Percentiles rank a stretch among this genome's conserved stretches.
phyloP scores from a whole-genome alignment of 176 grass and related monocot species.

The Oryza nivara region DNA sequence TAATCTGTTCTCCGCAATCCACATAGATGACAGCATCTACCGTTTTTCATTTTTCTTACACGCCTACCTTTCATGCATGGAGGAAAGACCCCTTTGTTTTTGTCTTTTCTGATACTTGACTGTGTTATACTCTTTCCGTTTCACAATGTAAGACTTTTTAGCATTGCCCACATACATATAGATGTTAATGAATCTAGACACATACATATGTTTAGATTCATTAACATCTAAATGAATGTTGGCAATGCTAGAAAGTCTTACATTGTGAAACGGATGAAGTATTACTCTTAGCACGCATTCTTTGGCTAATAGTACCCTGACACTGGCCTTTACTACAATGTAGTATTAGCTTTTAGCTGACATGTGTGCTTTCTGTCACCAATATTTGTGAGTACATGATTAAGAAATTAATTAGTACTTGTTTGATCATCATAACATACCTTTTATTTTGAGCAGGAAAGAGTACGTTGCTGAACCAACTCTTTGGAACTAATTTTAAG shows the following conservation, averaged over 20 bases:
- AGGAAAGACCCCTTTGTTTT: neutral
- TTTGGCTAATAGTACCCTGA: neutral
- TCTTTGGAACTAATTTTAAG: conserved; percentile 84
- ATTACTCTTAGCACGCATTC: neutral
- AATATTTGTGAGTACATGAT: neutral
- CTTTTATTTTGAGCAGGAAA: conserved; percentile 68
- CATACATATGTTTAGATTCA: no score
- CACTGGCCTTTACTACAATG: conserved; percentile 9
- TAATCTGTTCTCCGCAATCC: neutral
- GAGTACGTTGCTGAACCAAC: conserved; percentile 91
- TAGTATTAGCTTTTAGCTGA: neutral
- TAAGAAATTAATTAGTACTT: neutral
- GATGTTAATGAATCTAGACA: no score
- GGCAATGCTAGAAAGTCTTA: no score
- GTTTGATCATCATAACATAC: neutral
- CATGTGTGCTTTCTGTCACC: neutral
- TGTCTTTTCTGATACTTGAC: conserved; percentile 2
- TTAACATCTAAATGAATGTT: no score
- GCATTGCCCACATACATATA: no score
- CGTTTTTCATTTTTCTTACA: no score
- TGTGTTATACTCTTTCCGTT: neutral
- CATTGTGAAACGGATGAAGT: no score
- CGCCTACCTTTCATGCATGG: neutral
- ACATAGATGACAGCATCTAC: neutral
- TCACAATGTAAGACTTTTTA: no score